Evolutionary conservation across 1,139 yeast genomes (phyloP), one percentile per base, ranked within the genome.

Genomic region (Pichia sp.): DNA sequence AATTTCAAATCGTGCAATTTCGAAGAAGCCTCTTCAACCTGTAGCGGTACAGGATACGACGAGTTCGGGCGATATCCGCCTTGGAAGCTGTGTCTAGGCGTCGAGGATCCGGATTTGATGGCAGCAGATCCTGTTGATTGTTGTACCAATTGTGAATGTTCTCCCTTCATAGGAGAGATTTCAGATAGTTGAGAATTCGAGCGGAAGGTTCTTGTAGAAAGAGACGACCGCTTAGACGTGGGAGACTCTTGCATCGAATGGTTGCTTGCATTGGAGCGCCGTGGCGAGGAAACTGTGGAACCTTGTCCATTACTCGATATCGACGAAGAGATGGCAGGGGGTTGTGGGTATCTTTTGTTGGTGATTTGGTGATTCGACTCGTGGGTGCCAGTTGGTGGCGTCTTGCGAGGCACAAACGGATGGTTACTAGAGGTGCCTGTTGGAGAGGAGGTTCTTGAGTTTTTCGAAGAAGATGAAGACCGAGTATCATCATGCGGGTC

Each of bases 121-220:
- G 10, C 27, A n/a, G 50, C 46, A 10, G 52, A 48, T 5, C 46
- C 54, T 10, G 55, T 45, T 36, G 41, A 47, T 44, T 55, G 50
- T 14, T 61, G 56, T 27, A 56, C 49, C 17, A 57, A 17, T 46
- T 55, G 58, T 17, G 58, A 48, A 9, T 52, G 41, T 4, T 50
- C 49, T 31, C 45, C 49, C 46, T 64, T 62, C 24, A 57, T 49
- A n/a, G 66, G 65, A 12, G 67, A 64, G 2, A 48, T 38, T 6
- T 66, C 67, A 2, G 68, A 64, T 7, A 62, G 45, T 49, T 57
- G 63, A 6, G 66, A 61, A 52, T 64, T 64, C 6, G 68, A 65
- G 36, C 71, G 55, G 54, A 67, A 67, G 3, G 69, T 67, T 53
- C 71, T 55, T 43, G 63, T 63, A 20, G 67, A 61, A 66, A 67